Evolutionary conservation across 495 filamentous ascomycete genomes (phyloP).

Genomic region (Glonium stellatum): DNA sequence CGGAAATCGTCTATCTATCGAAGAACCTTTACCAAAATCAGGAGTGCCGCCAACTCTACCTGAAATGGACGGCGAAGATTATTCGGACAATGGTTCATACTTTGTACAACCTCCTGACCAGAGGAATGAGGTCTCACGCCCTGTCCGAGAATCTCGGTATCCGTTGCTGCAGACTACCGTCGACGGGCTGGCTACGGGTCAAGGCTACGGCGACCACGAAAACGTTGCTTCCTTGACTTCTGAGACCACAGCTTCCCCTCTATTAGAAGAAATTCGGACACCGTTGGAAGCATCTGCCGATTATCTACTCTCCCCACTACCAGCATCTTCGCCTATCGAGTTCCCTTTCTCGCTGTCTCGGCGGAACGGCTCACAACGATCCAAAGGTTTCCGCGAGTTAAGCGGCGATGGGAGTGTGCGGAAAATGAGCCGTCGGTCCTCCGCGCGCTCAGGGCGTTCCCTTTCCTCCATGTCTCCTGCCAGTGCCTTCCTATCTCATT

Average conservation of each 20-base stretch:
- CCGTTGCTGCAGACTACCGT: conserved; percentile 30
- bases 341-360: conserved; percentile 44
- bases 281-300: conserved; percentile 45
- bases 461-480: conserved; percentile 40
- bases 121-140: conserved; percentile 11
- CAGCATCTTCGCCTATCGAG: conserved; percentile 38
- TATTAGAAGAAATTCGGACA: conserved; percentile 47
- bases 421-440: conserved; percentile 26
- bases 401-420: conserved; percentile 17
- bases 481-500: conserved; percentile 52
- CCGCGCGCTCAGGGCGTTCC: conserved; percentile 27
- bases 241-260: conserved; percentile 49
- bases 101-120: conserved; percentile 14
- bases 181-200: conserved; percentile 13
- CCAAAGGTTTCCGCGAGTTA: conserved; percentile 25
- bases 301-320: conserved; percentile 49
- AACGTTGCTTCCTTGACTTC: conserved; percentile 53
- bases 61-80: conserved; percentile 17
- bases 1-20: conserved; percentile 32
- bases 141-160: conserved; percentile 23
- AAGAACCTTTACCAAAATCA: conserved; percentile 33
- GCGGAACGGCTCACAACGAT: conserved; percentile 21
- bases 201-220: conserved; percentile 19
- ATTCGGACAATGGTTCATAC: conserved; percentile 18
- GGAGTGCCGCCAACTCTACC: conserved; percentile 9